A percentile compares a stretch with the other conserved stretches of the same genome.
Evolutionary conservation across 208 protist genomes (phyloP).

Genomic region (Porcisia deanei): DNA sequence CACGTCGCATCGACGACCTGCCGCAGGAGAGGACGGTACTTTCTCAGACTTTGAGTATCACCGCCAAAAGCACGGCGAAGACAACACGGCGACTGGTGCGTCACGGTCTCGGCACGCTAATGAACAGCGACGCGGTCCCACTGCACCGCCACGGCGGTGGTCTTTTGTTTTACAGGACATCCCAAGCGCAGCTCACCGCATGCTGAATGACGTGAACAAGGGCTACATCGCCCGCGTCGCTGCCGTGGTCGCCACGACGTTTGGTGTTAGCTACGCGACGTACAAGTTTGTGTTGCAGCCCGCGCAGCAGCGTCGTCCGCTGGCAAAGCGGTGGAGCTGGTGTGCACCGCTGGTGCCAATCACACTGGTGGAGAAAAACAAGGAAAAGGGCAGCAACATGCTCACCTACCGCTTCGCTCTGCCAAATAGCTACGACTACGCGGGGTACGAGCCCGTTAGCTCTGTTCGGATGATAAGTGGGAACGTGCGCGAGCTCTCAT

Average conservation of each 20-base stretch:
- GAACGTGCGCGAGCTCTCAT: slow-evolving; percentile 47
- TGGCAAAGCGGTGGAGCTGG: slow-evolving; percentile 70
- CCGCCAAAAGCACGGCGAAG: slow-evolving; percentile 17
- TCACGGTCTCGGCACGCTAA: neutral
- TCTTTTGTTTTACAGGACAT: slow-evolving; percentile 81
- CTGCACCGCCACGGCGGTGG: slow-evolving; percentile 39
- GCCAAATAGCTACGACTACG: slow-evolving; percentile 84
- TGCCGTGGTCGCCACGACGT: slow-evolving; percentile 14
- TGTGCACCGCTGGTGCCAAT: slow-evolving; percentile 66
- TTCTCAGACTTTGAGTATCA: slow-evolving; percentile 39
- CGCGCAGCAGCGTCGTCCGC: slow-evolving; percentile 54
- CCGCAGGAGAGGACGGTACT: slow-evolving; percentile 2
- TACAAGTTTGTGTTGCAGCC: slow-evolving; percentile 55
- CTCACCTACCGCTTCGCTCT: slow-evolving; percentile 75
- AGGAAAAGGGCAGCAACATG: slow-evolving; percentile 61
- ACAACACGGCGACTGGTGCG: slow-evolving; percentile 4
- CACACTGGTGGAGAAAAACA: slow-evolving; percentile 70
- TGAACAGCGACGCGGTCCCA: neutral
- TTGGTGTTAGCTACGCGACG: slow-evolving; percentile 34
- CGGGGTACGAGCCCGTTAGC: slow-evolving; percentile 85
- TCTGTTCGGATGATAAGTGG: slow-evolving; percentile 71
- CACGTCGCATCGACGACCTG: slow-evolving; percentile 13
- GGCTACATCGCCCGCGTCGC: slow-evolving; percentile 67
- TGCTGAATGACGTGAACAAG: slow-evolving; percentile 74
- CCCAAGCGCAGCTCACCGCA: slow-evolving; percentile 25